Conservation (phyloP, 2,329 filamentous ascomycete species). For the Trichoderma sp. region DNA sequence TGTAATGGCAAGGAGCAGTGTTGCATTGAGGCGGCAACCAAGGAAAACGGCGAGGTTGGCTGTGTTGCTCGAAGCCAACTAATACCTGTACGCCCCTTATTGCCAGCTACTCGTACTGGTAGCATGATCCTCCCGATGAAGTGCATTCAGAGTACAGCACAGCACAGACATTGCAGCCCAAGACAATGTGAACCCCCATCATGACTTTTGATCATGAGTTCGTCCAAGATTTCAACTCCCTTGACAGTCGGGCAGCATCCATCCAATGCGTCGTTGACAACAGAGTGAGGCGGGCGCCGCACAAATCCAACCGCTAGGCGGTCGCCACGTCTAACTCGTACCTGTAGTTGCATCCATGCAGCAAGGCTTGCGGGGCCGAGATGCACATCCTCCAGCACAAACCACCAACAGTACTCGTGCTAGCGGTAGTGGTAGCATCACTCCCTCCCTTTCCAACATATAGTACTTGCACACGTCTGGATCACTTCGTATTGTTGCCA, state of each 20-base stretch:
- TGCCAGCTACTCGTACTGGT: background rate
- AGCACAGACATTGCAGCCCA: background rate
- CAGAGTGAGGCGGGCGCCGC: background rate
- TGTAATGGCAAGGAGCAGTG: background rate
- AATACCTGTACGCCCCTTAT: background rate
- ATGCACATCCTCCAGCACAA: background rate
- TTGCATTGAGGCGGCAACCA: background rate
- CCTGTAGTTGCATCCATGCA: conserved; percentile 11
- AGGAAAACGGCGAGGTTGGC: background rate
- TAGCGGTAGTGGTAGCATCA: background rate
- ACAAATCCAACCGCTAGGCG: conserved; percentile 16
- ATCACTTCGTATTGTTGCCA: background rate
- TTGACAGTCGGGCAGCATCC: conserved; percentile 10
- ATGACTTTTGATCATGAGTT: background rate
- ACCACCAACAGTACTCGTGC: background rate
- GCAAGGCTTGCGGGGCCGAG: conserved; percentile 11
- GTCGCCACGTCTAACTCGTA: conserved; percentile 13
- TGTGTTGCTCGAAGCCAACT: background rate
- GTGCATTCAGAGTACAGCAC: background rate
- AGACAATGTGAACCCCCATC: background rate
- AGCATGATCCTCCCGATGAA: background rate
- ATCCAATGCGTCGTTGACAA: background rate
- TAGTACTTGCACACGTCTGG: background rate
- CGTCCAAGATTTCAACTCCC: background rate
- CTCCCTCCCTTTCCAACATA: background rate